Conservation (phyloP, 345 rosid species). For the Raphanus raphanistrum region DNA sequence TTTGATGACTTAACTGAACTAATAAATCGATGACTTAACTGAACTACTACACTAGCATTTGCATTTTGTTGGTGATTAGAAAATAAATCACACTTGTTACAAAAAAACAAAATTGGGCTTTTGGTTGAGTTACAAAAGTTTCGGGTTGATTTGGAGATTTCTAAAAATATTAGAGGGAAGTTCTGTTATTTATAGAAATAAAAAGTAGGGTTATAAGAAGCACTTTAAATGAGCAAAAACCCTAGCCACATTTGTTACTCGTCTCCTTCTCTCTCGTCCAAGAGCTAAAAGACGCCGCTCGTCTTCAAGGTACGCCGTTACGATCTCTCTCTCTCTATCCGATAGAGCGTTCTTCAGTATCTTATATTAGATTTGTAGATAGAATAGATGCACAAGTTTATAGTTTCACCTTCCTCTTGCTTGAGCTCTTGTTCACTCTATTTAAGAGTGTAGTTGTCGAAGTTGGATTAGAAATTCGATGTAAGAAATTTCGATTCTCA, state of each 20-base stretch:
- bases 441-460: neutral
- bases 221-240: conserved; percentile 32
- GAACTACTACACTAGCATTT: neutral
- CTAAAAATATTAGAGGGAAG: neutral
- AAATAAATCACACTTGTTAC: neutral
- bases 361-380: neutral
- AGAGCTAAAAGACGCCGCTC: conserved; percentile 35
- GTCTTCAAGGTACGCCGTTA: conserved; percentile 22
- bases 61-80: neutral
- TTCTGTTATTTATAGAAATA: neutral
- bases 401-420: neutral
- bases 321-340: neutral
- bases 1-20: too few relatives aligned
- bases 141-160: conserved; percentile 4
- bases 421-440: neutral
- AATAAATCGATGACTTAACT: too few relatives aligned
- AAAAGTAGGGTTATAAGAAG: conserved; percentile 17
- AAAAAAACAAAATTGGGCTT: neutral
- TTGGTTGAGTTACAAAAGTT: neutral
- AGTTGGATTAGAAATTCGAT: neutral
- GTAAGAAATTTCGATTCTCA: neutral
- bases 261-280: conserved; percentile 17
- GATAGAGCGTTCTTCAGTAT: neutral
- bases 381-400: neutral
- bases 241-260: conserved; percentile 6